Evolutionary conservation across 139 green algal genomes (phyloP).

Genomic region (Marvania coccoides): DNA sequence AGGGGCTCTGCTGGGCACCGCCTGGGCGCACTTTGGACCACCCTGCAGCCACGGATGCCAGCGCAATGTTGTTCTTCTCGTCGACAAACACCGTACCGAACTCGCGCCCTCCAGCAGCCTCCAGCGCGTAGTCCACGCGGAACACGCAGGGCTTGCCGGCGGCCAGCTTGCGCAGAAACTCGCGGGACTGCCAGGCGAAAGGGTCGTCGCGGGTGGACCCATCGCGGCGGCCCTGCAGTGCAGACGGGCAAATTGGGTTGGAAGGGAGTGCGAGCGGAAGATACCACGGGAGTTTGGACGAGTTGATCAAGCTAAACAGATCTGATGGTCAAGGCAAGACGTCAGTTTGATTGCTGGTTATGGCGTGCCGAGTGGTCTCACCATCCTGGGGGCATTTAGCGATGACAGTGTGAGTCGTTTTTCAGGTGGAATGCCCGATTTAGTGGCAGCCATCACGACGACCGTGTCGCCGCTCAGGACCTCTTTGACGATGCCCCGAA

Average conservation of each 20-base stretch:
- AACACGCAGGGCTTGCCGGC: slow-evolving; percentile 86
- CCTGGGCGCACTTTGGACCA: slow-evolving; percentile 67
- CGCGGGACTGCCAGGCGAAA: slow-evolving; percentile 84
- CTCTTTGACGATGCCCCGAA: slow-evolving; percentile 65
- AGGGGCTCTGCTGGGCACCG: slow-evolving; percentile 61
- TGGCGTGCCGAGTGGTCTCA: slow-evolving; percentile 16
- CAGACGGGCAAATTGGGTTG: too few species aligned
- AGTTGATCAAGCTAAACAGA: too few species aligned
- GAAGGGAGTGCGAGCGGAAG: too few species aligned
- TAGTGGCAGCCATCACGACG: slow-evolving; percentile 58
- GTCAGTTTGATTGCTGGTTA: too few species aligned
- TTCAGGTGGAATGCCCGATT: slow-evolving; percentile 61
- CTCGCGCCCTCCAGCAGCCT: slow-evolving; percentile 69
- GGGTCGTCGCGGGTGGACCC: slow-evolving; percentile 80
- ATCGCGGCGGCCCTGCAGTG: slow-evolving; percentile 84
- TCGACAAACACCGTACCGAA: slow-evolving; percentile 89
- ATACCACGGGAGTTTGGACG: too few species aligned
- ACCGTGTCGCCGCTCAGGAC: slow-evolving; percentile 82
- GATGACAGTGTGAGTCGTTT: slow-evolving; percentile 89
- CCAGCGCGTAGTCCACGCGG: slow-evolving; percentile 85
- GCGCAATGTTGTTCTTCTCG: slow-evolving; percentile 69
- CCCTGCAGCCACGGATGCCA: slow-evolving; percentile 60
- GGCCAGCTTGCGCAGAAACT: slow-evolving; percentile 81
- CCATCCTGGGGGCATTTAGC: slow-evolving; percentile 79
- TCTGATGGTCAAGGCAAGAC: too few species aligned